Evolutionary conservation across 441 rosid species (phyloP), one percentile per base, ranked within the genome.

Genomic region (Sinapis alba): DNA sequence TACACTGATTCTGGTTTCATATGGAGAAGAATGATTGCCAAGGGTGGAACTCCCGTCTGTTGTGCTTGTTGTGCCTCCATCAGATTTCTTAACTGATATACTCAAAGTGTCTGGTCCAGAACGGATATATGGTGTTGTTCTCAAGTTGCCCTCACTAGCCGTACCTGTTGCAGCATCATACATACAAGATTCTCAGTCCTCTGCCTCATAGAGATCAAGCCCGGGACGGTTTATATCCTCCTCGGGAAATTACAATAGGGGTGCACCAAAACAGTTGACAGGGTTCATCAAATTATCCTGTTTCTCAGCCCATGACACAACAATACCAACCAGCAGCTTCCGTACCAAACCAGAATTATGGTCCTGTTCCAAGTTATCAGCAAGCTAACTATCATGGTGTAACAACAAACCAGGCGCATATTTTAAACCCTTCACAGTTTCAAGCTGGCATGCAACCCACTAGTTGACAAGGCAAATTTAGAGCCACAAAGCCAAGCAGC

Each of bases 111-210:
- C 71, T 2, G 98, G 96, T 54, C 98, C 92, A 9, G 98, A 94
- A 72, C 97, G 99, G 56, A 85, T 96, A 21, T 96, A 94, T 82
- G 99, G 98, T 32, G 98, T 96, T 56, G 96, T 96, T 61, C 93
- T 96, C 81, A 93, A 89, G 86, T 71, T 92, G 79, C 63, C 82
- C 24, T 90, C 88, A 0, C 93, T 88, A 13, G 83, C 89, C 56
- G 80, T 65, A 58, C 83, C 93, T 30, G 76, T 68, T 57, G 71
- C 79, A 69, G 80, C 81, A 72, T 45, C 87, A 1, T 10, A 70
- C 58, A 85, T 82, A 60, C 86, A 78, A 43, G 88, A 85, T 23
- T 50, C 74, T 36, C 93, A 83, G 70, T 81, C 84, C 79, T 80
- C 73, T 77, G 57, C 56, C 84, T 68, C 82, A 75, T 58, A 50